A percentile compares a stretch with the other conserved stretches of the same genome.
Conservation (phyloP, 1,139 yeast genomes). For the Pichia sp. region DNA sequence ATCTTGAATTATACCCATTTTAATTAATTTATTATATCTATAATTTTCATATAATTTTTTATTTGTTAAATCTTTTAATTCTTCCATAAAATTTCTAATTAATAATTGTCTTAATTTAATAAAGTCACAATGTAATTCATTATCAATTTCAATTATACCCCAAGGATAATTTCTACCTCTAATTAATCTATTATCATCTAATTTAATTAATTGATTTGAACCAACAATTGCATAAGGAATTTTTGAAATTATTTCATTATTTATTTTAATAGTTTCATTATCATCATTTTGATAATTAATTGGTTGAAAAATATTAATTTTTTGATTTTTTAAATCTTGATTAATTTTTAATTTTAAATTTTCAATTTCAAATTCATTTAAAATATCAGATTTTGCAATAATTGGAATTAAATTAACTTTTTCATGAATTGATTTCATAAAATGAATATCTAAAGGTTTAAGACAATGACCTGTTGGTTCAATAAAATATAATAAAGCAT, state of each 20-base stretch:
- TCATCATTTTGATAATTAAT: conserved; percentile 78
- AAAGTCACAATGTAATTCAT: conserved; percentile 91
- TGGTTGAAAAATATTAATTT: conserved; percentile 76
- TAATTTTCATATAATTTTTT: conserved; percentile 79
- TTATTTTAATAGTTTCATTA: conserved; percentile 67
- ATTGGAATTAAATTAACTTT: conserved; percentile 93
- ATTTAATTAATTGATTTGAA: conserved; percentile 68
- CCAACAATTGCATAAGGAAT: conserved; percentile 96
- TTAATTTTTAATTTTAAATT: conserved; percentile 70
- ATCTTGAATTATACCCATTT: conserved; percentile 91
- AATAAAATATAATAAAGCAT: conserved; percentile 82
- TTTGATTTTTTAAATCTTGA: conserved; percentile 70
- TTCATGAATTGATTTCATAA: conserved; percentile 83
- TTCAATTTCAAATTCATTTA: conserved; percentile 78
- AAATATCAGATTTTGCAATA: conserved; percentile 90
- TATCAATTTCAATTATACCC: conserved; percentile 96
- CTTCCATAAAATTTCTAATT: conserved; percentile 88
- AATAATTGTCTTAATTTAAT: conserved; percentile 84
- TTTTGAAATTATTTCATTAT: conserved; percentile 59
- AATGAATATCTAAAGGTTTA: conserved; percentile 80
- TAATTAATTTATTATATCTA: conserved; percentile 73
- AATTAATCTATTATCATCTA: conserved; percentile 70
- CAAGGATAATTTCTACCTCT: conserved; percentile 97
- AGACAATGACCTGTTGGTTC: conserved; percentile 97
- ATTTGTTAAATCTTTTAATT: conserved; percentile 81